Evolutionary conservation across 2,329 filamentous ascomycete species (phyloP), one percentile per base, ranked within the genome.

Genomic region (Didymella pomorum): DNA sequence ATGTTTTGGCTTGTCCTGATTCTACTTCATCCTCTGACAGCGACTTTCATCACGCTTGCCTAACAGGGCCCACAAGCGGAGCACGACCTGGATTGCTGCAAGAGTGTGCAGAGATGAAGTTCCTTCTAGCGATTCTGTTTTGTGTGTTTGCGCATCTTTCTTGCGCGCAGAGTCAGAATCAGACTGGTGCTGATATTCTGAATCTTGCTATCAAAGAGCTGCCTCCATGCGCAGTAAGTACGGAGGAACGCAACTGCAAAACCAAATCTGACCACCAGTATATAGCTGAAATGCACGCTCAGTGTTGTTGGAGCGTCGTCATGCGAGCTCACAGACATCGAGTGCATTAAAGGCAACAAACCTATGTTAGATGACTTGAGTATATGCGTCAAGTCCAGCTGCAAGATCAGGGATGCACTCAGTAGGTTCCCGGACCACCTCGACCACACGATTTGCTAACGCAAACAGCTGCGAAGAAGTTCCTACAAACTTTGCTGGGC

Each of bases 391-490:
- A 57, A 64, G 39, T 33, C 29, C 1, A 61, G 42, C 42, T 74
- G 70, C 46, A 70, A 63, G 1, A 57, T 71, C 43, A 67, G 58
- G 33, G 68, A 74, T 33, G 52, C 67, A 16, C 53, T 73, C 16
- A 66, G 71, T 72, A 67, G 23, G 69, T 62, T 26, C 4, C 16
- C 26, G n/a, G 11, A 18, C n/a, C 2, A 23, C 9, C 23, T 23
- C 18, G 11, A 9, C 4, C 18, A 6, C 11, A 29, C 10, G 1
- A 5, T 37, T 35, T n/a, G 21, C 63, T 68, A 44, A 67, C 20
- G 1, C 9, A 4, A 20, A 10, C 31, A 68, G 76, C 71, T n/a
- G 75, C 76, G 12, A 78, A 80, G 63, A 79, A 79, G 59, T 73
- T 78, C 47, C 56, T 62, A 2, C 2, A 37, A 20, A 39, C 43